A percentile compares a stretch with the other conserved stretches of the same genome.
Conservation (phyloP, 768 basidiomycete genomes). For the Paxillus ammoniavirescens region DNA sequence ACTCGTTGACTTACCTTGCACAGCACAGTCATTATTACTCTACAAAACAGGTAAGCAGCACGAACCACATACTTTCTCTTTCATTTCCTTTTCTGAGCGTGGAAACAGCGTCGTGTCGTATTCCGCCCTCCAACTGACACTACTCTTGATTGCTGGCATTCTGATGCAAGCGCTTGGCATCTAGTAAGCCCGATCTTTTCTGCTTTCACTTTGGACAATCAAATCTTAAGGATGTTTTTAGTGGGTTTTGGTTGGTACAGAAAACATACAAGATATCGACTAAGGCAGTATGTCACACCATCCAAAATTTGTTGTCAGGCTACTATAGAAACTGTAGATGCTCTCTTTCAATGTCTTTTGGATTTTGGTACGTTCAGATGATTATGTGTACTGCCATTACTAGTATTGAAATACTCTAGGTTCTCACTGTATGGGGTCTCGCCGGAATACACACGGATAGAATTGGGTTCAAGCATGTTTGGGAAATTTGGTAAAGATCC, state of each 20-base stretch:
- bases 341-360: conserved; percentile 68
- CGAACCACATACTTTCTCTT: too few species aligned
- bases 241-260: conserved; percentile 68
- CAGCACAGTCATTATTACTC: conserved; percentile 66
- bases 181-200: conserved; percentile 44
- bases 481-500: conserved; percentile 65
- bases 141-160: conserved; percentile 66
- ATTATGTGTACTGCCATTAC: neutral
- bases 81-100: neutral
- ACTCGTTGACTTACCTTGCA: neutral
- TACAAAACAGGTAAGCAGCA: conserved; percentile 60
- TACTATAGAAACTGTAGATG: conserved; percentile 45
- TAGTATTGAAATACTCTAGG: conserved; percentile 29
- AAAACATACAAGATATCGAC: conserved; percentile 62
- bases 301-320: neutral
- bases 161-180: conserved; percentile 64
- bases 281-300: conserved; percentile 40
- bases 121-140: conserved; percentile 68
- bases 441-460: conserved; percentile 71
- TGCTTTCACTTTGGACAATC: neutral
- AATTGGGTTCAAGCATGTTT: conserved; percentile 80
- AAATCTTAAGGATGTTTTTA: conserved; percentile 18
- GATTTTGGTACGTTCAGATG: conserved; percentile 52
- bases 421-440: conserved; percentile 72
- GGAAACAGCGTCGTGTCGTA: conserved; percentile 59